Base-by-base conservation (phyloP, 129 eudicot species). In the Glebionis coronaria region DNA sequence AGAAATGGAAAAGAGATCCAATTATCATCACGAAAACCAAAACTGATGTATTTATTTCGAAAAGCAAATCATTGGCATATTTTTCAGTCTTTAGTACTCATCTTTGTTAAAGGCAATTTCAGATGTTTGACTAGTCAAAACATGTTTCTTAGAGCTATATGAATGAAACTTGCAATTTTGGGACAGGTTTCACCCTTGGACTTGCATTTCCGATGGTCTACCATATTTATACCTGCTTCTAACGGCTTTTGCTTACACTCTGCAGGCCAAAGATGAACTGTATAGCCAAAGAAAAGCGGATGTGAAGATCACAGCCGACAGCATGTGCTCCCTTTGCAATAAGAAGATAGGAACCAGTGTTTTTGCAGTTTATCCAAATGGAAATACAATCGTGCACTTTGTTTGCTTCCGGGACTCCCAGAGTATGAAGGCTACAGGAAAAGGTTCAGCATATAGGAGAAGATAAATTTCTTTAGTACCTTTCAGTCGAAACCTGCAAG, bases 321-420 rank as follows among this genome's bases (percentile, higher is more conserved):
- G 85, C 58, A 89, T 81, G 82, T 89, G 99, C 68, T 89, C 95
- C 56, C 99, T 93, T 69, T 89, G 99, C 79, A 87, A 87, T 86
- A 93, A 89, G 74, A 93, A 93, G 82, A 89, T 89, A 68, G 99
- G 95, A 13, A 77, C 88, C 8, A 93, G 97, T 51, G 97, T 93
- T 5, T 86, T 93, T 68, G 99, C 97, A 4, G 95, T 93, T 53
- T 93, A 93, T 80, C 99, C 95, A 0, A 93, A 93, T n/a, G 95
- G 95, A 14, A 86, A 81, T 67, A 93, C 99, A 12, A 75, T 84
- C 7, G 97, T 93, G 57, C 99, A 93, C 62, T 93, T 93, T 57
- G 90, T 93, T 57, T 93, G 99, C 81, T 93, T 85, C 70, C 79
- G 79, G 67, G 97, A 91, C 68, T 91, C 97, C 45, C 97, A 91